Percentiles rank a stretch among this genome's conserved stretches.
Evolutionary conservation across 306 rosid genomes (phyloP).

Genomic region (Quercus alba): DNA sequence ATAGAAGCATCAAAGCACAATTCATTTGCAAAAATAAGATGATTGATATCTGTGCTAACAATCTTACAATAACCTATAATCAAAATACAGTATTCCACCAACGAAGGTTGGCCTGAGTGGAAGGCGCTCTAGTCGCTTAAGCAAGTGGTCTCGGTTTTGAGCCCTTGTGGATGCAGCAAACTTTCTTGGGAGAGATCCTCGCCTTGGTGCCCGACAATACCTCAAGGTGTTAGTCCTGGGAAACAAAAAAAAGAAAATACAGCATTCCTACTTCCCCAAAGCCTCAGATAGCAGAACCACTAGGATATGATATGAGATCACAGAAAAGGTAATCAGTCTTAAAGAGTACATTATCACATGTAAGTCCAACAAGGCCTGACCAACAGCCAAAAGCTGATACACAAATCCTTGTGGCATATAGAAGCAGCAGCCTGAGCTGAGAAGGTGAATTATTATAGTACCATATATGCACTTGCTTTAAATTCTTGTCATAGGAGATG

Average conservation of each 20-base stretch:
- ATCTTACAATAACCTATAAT: not conserved
- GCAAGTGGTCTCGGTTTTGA: no score
- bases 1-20: not conserved
- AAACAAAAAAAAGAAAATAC: not conserved
- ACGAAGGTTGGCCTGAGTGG: no score
- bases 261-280: not conserved
- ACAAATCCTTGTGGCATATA: not conserved
- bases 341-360: not conserved
- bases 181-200: no score
- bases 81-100: not conserved
- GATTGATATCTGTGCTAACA: not conserved
- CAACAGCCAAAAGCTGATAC: not conserved
- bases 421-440: not conserved
- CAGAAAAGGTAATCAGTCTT: not conserved
- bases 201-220: no score
- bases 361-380: not conserved
- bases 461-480: not conserved
- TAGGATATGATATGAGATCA: not conserved
- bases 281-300: not conserved
- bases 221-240: no score
- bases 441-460: not conserved
- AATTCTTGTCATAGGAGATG: not conserved
- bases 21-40: not conserved
- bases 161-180: no score
- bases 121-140: no score